Base-by-base conservation (phyloP, 2,329 filamentous ascomycete species). In the Rhynchosporium graminicola region DNA sequence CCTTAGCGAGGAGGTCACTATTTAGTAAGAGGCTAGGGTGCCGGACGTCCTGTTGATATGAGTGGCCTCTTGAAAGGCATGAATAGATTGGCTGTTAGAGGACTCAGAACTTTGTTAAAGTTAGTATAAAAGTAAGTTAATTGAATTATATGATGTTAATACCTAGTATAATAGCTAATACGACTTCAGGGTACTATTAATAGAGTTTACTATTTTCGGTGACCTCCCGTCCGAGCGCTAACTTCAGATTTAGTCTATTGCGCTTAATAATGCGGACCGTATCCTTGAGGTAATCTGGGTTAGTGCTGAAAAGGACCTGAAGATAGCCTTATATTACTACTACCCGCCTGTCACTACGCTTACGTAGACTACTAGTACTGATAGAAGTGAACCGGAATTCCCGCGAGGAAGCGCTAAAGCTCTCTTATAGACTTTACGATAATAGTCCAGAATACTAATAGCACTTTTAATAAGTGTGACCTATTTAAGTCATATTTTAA, bases 271-370 rank as follows among this genome's bases (percentile, higher is more conserved):
- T 9, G 28, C 36, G 5, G 20, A 29, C 1, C 48, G 58, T 7
- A 45, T 60, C 8, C 29, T 48, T 2, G 58, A 60, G 29, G 42
- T 60, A 9, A 43, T 43, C 13, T 60, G 57, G 57, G 57, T 45
- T 26, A 28, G 38, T 15, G 33, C 47, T 9, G 31, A 43, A 26
- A 26, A 46, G 9, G n/a, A 46, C 12, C 48, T 9, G 7, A 28
- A 26, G 29, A 15, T 6, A 5, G 50, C n/a, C 2, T 15, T 4
- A 6, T 52, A 61, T 28, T 61, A 50, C 36, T 29, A 57, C 26
- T 51, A 61, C 33, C 51, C 43, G 20, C 3, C n/a, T 51, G 0
- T 51, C 48, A 8, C 51, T 8, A 10, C 40, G 9, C 20, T 45
- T 52, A 8, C 31, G 36, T 31, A 31, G 33, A 8, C 52, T 45